Percentiles rank a stretch among this genome's conserved stretches.
Conservation (phyloP, 2,329 filamentous ascomycete genomes). For the Hypoxylon sp. region DNA sequence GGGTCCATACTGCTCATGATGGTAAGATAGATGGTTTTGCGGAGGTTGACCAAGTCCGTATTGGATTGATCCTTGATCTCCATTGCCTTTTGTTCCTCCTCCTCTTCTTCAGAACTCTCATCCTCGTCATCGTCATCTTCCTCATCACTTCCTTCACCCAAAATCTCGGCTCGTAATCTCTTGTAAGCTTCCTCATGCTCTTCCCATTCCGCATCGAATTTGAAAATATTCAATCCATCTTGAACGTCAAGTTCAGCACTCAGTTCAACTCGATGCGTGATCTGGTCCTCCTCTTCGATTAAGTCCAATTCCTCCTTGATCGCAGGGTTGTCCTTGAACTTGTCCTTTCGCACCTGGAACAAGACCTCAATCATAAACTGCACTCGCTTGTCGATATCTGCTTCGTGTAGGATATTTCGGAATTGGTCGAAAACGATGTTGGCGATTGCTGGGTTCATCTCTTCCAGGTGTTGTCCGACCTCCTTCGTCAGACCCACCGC, state of each 20-base stretch:
- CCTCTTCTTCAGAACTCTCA: conserved; percentile 77
- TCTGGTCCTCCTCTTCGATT: conserved; percentile 97
- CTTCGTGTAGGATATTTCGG: conserved; percentile 92
- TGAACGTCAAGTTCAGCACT: conserved; percentile 87
- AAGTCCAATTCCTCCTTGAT: conserved; percentile 93
- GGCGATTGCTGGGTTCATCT: conserved; percentile 90
- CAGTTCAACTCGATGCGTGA: conserved; percentile 85
- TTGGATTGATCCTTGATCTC: conserved; percentile 99
- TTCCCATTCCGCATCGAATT: conserved; percentile 89
- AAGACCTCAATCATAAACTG: conserved; percentile 99
- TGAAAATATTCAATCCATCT: conserved; percentile 94
- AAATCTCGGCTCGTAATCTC: conserved; percentile 88
- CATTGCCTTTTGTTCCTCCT: conserved; percentile 80
- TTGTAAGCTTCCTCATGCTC: conserved; percentile 90
- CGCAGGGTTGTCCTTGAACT: conserved; percentile 93
- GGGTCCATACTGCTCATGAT: conserved; percentile 97
- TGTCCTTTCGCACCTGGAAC: conserved; percentile 95
- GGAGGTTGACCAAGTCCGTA: conserved; percentile 90
- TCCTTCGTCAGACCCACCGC: conserved; percentile 93
- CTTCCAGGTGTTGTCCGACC: conserved; percentile 91
- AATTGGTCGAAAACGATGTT: conserved; percentile 96
- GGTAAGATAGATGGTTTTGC: conserved; percentile 94
- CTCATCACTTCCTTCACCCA: conserved; percentile 91
- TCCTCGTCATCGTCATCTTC: conserved; percentile 71
- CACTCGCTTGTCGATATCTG: conserved; percentile 96